Conservation (phyloP, 805 yeast species). For the Schizosaccharomyces octosporus region DNA sequence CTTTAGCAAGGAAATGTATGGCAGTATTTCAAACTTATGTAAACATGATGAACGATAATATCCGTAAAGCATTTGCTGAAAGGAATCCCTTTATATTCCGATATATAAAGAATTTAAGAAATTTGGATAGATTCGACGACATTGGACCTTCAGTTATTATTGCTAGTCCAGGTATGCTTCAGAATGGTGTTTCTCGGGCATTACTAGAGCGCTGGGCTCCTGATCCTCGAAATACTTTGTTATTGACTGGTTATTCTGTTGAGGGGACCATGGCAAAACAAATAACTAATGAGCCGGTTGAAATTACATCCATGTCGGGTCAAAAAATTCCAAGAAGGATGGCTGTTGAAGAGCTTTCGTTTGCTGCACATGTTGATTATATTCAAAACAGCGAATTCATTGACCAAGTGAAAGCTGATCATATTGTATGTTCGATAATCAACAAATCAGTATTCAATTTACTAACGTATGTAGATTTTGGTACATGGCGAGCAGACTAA, state of each 20-base stretch:
- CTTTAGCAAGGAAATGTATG: constrained; percentile 84
- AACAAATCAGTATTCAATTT: neutral
- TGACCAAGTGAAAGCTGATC: constrained; percentile 60
- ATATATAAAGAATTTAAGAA: constrained; percentile 53
- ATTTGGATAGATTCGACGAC: constrained; percentile 68
- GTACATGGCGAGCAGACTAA: constrained; percentile 96
- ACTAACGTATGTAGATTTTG: constrained; percentile 14
- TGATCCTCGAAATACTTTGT: constrained; percentile 65
- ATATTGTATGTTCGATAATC: constrained; percentile 25
- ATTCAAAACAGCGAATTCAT: constrained; percentile 81
- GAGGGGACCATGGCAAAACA: constrained; percentile 96
- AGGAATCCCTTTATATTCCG: constrained; percentile 81
- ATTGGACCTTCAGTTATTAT: constrained; percentile 87
- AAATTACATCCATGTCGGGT: constrained; percentile 47
- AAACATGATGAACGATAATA: constrained; percentile 88
- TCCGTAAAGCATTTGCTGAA: constrained; percentile 32
- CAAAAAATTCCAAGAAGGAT: constrained; percentile 65
- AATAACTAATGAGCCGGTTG: constrained; percentile 63
- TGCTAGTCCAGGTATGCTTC: constrained; percentile 96
- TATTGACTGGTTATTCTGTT: constrained; percentile 89
- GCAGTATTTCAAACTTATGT: constrained; percentile 92
- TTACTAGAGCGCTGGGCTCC: constrained; percentile 93
- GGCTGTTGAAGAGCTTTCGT: constrained; percentile 75
- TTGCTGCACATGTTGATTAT: constrained; percentile 98
- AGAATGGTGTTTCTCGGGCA: constrained; percentile 74